Conservation (phyloP, 2,329 filamentous ascomycete species). For the Paecilomyces variotii region DNA sequence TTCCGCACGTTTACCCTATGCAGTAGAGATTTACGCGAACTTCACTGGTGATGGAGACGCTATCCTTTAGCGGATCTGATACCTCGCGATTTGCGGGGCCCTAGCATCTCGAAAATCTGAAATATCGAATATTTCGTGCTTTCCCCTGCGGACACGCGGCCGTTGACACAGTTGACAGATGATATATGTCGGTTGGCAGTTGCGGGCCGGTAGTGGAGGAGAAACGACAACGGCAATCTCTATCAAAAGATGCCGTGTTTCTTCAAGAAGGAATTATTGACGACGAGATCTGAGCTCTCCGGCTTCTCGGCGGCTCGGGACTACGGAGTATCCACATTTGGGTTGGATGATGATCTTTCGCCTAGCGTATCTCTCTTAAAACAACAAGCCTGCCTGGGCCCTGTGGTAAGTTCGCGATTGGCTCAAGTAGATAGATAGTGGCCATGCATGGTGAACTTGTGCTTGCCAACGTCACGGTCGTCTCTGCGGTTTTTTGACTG, state of each 20-base stretch:
- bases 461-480: not conserved
- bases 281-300: not conserved
- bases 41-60: not conserved
- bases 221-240: not conserved
- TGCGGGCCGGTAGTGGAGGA: not conserved
- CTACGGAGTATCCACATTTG: not conserved
- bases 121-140: not conserved
- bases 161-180: not conserved
- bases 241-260: not conserved
- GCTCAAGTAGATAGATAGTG: not conserved
- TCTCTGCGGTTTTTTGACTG: not conserved
- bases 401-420: not conserved
- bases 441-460: not conserved
- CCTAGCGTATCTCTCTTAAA: not conserved
- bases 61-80: not conserved
- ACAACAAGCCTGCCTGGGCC: not conserved
- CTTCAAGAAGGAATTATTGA: not conserved
- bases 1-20: not conserved
- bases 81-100: not conserved
- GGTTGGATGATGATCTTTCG: not conserved
- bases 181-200: not conserved
- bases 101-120: not conserved
- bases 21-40: not conserved
- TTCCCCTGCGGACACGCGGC: not conserved
- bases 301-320: not conserved